Evolutionary conservation across 345 rosid species (phyloP).

Genomic region (Corchorus olitorius): DNA sequence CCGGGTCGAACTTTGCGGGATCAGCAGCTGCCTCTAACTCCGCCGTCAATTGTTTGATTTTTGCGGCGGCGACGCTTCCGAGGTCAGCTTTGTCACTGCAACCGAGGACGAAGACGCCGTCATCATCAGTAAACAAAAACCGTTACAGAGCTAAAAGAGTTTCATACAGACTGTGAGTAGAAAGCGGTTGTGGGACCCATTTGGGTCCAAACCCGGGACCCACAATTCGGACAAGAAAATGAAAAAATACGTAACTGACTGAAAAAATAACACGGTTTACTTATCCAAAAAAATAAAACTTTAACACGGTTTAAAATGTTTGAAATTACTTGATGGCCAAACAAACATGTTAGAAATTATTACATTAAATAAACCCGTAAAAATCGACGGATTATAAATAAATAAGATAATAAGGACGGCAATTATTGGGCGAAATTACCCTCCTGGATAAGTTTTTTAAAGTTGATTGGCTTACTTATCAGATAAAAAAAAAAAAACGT

Average conservation of each 20-base stretch:
- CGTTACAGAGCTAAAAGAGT: background rate
- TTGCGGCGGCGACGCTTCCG: constrained; percentile 72
- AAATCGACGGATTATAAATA: background rate
- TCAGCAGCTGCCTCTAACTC: constrained; percentile 61
- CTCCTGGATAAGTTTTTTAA: background rate
- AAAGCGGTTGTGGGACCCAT: constrained; percentile 15
- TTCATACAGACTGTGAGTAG: background rate
- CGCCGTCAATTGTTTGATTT: constrained; percentile 73
- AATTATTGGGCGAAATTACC: background rate
- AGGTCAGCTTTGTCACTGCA: constrained; percentile 70
- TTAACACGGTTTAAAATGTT: no score
- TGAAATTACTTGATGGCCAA: no score
- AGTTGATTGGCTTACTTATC: no score
- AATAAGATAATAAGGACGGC: background rate
- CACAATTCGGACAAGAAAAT: background rate
- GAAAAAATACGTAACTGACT: background rate
- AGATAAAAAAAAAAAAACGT: no score
- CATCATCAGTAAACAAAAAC: background rate
- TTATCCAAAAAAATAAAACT: no score
- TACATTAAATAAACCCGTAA: background rate
- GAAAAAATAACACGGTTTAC: constrained; percentile 5
- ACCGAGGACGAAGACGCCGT: constrained; percentile 4
- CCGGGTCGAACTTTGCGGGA: constrained; percentile 50
- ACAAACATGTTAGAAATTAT: no score
- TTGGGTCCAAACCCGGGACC: background rate